These are phyloP conservation scores for Monosporascus sp. DNA, from an alignment of 2,329 filamentous ascomycete genomes.

Conservation along the genomic window DNA sequence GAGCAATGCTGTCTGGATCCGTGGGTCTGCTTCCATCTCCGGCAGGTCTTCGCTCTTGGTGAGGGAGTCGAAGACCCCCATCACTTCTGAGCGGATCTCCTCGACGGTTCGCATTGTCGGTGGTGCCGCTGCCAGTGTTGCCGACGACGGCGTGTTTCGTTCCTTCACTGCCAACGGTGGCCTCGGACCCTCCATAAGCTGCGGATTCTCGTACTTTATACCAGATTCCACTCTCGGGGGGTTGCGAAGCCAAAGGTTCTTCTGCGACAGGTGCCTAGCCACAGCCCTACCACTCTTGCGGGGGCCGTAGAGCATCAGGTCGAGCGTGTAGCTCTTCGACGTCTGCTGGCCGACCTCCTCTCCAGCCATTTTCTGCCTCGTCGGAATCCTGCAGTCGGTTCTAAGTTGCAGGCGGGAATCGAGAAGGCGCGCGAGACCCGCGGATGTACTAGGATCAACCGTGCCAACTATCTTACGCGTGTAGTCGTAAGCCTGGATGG, in stretches of 20 bases:
- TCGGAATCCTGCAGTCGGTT: conserved; percentile 65
- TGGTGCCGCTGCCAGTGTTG: conserved; percentile 12
- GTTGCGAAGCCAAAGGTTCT: conserved; percentile 61
- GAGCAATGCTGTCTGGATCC: conserved; percentile 65
- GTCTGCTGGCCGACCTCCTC: conserved; percentile 60
- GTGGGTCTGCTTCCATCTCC: conserved; percentile 59
- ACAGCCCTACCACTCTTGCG: conserved; percentile 59
- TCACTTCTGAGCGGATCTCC: conserved; percentile 79
- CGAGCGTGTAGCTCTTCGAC: conserved; percentile 58
- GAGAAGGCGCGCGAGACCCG: conserved; percentile 66
- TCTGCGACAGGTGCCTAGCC: conserved; percentile 61
- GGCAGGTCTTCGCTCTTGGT: conserved; percentile 71
- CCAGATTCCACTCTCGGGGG: conserved; percentile 63
- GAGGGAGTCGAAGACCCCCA: conserved; percentile 82
- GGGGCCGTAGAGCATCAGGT: conserved; percentile 76
- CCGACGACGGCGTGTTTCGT: conserved; percentile 11
- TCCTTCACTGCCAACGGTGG: conserved; percentile 33
- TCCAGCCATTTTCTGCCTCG: conserved; percentile 55
- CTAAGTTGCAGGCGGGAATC: conserved; percentile 64
- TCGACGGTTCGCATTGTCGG: conserved; percentile 63
- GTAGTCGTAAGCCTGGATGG: conserved; percentile 70
- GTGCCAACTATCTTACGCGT: conserved; percentile 67
- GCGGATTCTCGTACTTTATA: conserved; percentile 72
- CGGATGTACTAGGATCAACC: conserved; percentile 64
- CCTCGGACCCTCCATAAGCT: conserved; percentile 47